Base-by-base conservation (phyloP, 148 eudicot species). In the Vaccinium myrtillus region DNA sequence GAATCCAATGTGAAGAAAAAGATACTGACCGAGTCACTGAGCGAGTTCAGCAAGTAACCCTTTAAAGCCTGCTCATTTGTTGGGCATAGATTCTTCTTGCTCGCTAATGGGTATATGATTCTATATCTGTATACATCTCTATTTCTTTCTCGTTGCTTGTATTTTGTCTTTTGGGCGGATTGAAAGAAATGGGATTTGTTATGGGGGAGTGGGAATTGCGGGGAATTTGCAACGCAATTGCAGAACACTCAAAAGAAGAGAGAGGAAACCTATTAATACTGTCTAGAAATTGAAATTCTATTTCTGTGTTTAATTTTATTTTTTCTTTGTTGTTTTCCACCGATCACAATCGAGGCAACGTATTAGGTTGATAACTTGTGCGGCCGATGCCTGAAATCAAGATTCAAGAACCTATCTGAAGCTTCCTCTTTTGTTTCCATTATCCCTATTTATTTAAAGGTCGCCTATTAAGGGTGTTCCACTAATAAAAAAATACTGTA, bases 21-120 rank as follows among this genome's bases (percentile, higher is more conserved):
- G 50, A 82, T 69, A 70, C 84, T 82, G 32, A 82, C 84, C 84
- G 61, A 82, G 84, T 70, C 78, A 12, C 77, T 48, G 53, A 51
- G 0, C 67, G 19, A 82, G 65, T 82, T 82, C 84, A 82, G 74
- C 50, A 82, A 82, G 65, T 50, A 51, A 54, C 74, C 77, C 78
- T 50, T 8, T 6, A 30, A 73, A 54, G 32, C 27, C 30, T 69
- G 78, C 78, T 63, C 83, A 23, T 46, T 81, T 13, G 46, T 3
- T 43, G 46, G 46, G 46, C 46, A 43, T 43, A 43, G 46, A 43
- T 43, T 43, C 46, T 43, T 43, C 46, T 43, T 43, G 46, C 46
- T 43, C 46, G 1, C 46, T 2, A 43, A 36, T 67, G 83, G 83
- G 76, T 65, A 67, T 39, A 63, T 56, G 53, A 76, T 76, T 48